Percentiles rank a stretch among this genome's conserved stretches.
These are phyloP conservation scores for Arthrinium phaeospermum DNA, from an alignment of 2,329 filamentous ascomycete genomes.

Conservation along the genomic window DNA sequence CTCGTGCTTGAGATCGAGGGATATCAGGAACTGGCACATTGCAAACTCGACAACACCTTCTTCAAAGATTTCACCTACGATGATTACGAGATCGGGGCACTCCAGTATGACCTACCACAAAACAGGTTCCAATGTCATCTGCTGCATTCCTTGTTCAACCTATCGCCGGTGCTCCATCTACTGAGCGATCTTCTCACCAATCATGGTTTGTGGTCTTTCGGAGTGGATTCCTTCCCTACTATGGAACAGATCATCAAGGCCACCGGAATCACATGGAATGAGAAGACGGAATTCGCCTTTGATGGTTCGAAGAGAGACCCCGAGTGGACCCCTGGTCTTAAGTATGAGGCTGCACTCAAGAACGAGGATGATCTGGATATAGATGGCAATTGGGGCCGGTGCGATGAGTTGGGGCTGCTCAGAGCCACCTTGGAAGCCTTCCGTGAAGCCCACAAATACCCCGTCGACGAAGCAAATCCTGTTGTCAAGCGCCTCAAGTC, in stretches of 20 bases:
- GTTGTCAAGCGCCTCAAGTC: not conserved
- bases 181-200: not conserved
- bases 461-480: not conserved
- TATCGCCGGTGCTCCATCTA: not conserved
- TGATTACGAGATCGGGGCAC: not conserved
- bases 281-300: too few species aligned
- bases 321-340: too few species aligned
- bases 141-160: not conserved
- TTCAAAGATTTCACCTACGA: not conserved
- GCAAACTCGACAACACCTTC: not conserved
- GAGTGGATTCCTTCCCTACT: too few species aligned
- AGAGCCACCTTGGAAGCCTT: not conserved
- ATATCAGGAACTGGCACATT: not conserved
- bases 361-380: not conserved
- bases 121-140: not conserved
- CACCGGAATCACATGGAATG: too few species aligned
- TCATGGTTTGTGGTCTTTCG: not conserved
- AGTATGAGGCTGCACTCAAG: too few species aligned
- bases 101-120: not conserved
- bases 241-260: too few species aligned
- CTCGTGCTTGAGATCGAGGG: not conserved
- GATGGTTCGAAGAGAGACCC: too few species aligned
- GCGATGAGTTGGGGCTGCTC: not conserved
- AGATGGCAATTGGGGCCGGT: not conserved
- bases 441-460: not conserved